Evolutionary conservation across 2,329 filamentous ascomycete genomes (phyloP).

Genomic region (Talaromyces verruculosus): DNA sequence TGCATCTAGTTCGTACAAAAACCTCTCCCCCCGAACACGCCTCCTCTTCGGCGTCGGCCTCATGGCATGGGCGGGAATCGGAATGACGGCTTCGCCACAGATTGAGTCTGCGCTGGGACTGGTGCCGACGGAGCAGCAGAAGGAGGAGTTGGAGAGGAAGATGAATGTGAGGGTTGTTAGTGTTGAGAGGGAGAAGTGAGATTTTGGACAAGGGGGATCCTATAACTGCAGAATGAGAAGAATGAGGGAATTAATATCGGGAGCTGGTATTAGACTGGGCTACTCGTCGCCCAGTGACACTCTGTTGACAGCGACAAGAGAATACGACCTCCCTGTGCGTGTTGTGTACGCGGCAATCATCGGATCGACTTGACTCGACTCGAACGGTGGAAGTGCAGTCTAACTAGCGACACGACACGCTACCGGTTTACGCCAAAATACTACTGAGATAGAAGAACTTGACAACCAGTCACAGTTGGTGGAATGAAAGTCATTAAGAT

Average conservation of each 20-base stretch:
- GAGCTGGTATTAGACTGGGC: background rate
- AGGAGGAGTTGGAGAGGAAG: conserved; percentile 59
- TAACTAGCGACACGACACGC: no score
- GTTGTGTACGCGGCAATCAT: background rate
- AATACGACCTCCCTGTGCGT: background rate
- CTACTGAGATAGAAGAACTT: background rate
- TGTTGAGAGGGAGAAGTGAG: conserved; percentile 31
- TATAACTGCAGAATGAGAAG: no score
- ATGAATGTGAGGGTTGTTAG: conserved; percentile 37
- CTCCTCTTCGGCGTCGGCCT: conserved; percentile 70
- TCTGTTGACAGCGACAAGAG: background rate
- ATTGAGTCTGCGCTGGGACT: conserved; percentile 73
- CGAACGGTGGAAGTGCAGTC: background rate
- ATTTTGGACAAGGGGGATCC: no score
- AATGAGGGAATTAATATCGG: no score
- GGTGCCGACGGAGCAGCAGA: conserved; percentile 71
- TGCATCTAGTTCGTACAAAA: conserved; percentile 63
- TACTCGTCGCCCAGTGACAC: background rate
- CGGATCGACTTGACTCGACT: background rate
- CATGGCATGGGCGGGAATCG: conserved; percentile 72
- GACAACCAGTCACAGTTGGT: background rate
- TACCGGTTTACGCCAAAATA: background rate
- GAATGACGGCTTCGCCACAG: conserved; percentile 70
- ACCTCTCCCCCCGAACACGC: conserved; percentile 68
- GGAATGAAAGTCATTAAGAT: background rate